Conservation (phyloP, 371 early-diverging fungal genomes). For the Mortierella sp. region DNA sequence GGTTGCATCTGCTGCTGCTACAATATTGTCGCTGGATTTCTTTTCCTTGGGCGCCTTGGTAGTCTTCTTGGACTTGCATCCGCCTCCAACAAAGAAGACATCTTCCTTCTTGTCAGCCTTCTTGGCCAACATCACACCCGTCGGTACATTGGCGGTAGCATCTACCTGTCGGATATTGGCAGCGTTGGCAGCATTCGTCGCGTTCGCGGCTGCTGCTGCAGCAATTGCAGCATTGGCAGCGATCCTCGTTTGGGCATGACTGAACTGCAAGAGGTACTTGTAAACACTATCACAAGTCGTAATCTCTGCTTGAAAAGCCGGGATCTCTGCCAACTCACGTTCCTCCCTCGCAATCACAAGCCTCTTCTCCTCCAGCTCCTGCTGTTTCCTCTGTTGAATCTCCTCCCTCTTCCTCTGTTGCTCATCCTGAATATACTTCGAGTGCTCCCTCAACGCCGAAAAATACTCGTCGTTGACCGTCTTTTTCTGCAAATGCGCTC, state of each 20-base stretch:
- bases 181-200: background rate
- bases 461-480: constrained; percentile 80
- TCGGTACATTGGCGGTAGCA: constrained; percentile 67
- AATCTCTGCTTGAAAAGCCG: constrained; percentile 92
- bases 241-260: constrained; percentile 59
- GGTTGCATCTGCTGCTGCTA: background rate
- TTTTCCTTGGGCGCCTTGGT: constrained; percentile 7
- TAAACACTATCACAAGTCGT: constrained; percentile 84
- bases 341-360: constrained; percentile 77
- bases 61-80: constrained; percentile 63
- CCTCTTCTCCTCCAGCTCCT: constrained; percentile 77
- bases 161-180: constrained; percentile 61
- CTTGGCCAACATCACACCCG: constrained; percentile 77
- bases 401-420: constrained; percentile 78
- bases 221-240: constrained; percentile 41
- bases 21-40: background rate
- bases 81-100: constrained; percentile 74
- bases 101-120: constrained; percentile 83
- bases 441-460: constrained; percentile 83
- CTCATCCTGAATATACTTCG: constrained; percentile 82
- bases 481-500: constrained; percentile 77
- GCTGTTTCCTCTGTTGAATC: constrained; percentile 72
- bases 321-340: constrained; percentile 89
- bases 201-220: constrained; percentile 17
- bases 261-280: constrained; percentile 70